phyloP scores from a whole-genome alignment of 768 basidiomycete genomes.

The Sistotremastrum niveocremeum region DNA sequence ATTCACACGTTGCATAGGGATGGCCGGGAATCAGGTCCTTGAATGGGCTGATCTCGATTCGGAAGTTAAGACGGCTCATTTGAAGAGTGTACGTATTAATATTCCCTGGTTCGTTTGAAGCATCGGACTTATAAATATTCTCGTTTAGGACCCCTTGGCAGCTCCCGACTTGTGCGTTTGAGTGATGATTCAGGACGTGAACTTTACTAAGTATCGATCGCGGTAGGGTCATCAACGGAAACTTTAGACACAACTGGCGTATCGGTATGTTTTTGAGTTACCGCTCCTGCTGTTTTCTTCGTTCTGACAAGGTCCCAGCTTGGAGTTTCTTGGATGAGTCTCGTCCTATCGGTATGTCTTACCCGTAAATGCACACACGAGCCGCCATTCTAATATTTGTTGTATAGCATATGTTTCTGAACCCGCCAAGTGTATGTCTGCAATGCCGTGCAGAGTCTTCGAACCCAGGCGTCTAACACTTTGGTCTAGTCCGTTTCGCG shows the following conservation, averaged over 20 bases:
- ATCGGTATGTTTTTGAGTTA: constrained; percentile 26
- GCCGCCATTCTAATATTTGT: not conserved
- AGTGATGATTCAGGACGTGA: not conserved
- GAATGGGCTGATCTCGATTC: constrained; percentile 48
- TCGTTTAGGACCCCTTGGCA: constrained; percentile 17
- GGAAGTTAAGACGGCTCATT: constrained; percentile 39
- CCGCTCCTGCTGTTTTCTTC: constrained; percentile 5
- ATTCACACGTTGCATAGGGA: constrained; percentile 13
- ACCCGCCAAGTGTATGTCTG: constrained; percentile 14
- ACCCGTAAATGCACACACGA: not conserved
- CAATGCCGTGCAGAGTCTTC: not conserved
- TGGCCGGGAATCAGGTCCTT: constrained; percentile 51
- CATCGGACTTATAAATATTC: not conserved
- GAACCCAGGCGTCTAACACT: not conserved
- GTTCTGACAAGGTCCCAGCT: constrained; percentile 5
- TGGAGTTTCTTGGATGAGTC: constrained; percentile 20
- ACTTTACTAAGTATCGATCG: constrained; percentile 1
- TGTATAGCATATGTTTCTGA: constrained; percentile 19
- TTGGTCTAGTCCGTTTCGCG: constrained; percentile 36
- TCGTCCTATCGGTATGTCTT: constrained; percentile 17
- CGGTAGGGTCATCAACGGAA: constrained; percentile 20
- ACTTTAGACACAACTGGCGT: constrained; percentile 27
- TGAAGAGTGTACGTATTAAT: constrained; percentile 17
- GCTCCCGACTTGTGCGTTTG: constrained; percentile 24
- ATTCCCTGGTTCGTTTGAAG: not conserved